Evolutionary conservation across 2,329 filamentous ascomycete genomes (phyloP).

Genomic region (Escovopsis weberi): DNA sequence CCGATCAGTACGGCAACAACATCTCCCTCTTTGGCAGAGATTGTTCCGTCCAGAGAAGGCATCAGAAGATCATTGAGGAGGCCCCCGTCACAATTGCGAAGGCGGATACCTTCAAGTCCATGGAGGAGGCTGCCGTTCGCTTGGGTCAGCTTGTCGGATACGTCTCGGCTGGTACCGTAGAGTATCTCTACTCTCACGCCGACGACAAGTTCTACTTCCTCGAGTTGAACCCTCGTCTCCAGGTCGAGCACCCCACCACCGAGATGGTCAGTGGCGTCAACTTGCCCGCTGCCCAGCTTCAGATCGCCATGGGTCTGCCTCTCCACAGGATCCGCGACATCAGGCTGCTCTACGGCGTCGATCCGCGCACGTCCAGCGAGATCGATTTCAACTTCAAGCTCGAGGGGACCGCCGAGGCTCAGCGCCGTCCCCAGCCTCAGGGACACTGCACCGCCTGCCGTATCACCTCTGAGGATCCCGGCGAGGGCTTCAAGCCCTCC

Average conservation of each 20-base stretch:
- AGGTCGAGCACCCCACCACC: conserved; percentile 98
- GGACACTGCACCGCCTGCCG: conserved; percentile 96
- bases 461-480: conserved; percentile 97
- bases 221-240: conserved; percentile 94
- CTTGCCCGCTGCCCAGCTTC: conserved; percentile 88
- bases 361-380: conserved; percentile 69
- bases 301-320: conserved; percentile 97
- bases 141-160: conserved; percentile 91
- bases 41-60: conserved; percentile 93
- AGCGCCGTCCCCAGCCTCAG: conserved; percentile 83
- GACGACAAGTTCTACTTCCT: conserved; percentile 99
- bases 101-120: conserved; percentile 74
- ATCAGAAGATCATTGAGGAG: conserved; percentile 99
- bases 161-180: conserved; percentile 95
- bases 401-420: conserved; percentile 66
- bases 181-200: conserved; percentile 95
- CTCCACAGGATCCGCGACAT: conserved; percentile 94
- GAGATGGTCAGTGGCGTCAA: conserved; percentile 99
- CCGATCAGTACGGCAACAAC: conserved; percentile 99
- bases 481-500: conserved; percentile 98
- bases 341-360: conserved; percentile 85
- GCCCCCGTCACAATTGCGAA: conserved; percentile 95
- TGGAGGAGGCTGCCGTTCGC: conserved; percentile 93
- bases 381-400: conserved; percentile 97
- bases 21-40: conserved; percentile 97